Base-by-base conservation (phyloP, 805 yeast species). In the Yarrowia alimentaria region DNA sequence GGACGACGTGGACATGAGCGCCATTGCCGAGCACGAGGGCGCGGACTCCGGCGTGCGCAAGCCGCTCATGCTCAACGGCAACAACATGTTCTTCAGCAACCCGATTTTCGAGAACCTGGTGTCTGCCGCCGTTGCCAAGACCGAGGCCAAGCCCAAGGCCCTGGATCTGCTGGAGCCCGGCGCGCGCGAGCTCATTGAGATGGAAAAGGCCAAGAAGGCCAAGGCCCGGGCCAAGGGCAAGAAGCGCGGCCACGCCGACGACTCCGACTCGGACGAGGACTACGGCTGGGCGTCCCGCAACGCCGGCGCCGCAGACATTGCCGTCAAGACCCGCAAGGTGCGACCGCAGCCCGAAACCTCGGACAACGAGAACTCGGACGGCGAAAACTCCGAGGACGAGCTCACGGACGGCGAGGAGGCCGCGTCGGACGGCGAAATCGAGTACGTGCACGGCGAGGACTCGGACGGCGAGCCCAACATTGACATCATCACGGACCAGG, bases 401-500 rank as follows among this genome's bases (percentile, higher is more conserved):
- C n/a, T n/a, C n/a, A n/a, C n/a, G n/a, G n/a, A n/a, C n/a, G n/a
- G n/a, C n/a, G n/a, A n/a, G n/a, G n/a, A n/a, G n/a, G n/a, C n/a
- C n/a, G n/a, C n/a, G n/a, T n/a, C n/a, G n/a, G n/a, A n/a, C n/a
- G n/a, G n/a, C n/a, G 73, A 66, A 10, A 57, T 54, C 4, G 65
- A 60, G n/a, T 58, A 54, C 11, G 54, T 57, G 3, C 63, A 65
- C 3, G 71, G 63, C 12, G 68, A 58, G 1, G 64, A 63, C 5
- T 26, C 53, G 8, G 68, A 64, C 10, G 58, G 62, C 24, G 65
- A 67, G 26, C 56, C 62, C 48, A 83, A 79, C 54, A 80, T 87
- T 43, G 95, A 87, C 56, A 72, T 90, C 54, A 94, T 93, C 14
- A 89, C 96, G 1, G 95, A 85, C 1, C 95, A 89, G 65, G 96